These are phyloP conservation scores for Didymella arachidicola DNA, from an alignment of 2,329 filamentous ascomycete species.

Conservation along the genomic window DNA sequence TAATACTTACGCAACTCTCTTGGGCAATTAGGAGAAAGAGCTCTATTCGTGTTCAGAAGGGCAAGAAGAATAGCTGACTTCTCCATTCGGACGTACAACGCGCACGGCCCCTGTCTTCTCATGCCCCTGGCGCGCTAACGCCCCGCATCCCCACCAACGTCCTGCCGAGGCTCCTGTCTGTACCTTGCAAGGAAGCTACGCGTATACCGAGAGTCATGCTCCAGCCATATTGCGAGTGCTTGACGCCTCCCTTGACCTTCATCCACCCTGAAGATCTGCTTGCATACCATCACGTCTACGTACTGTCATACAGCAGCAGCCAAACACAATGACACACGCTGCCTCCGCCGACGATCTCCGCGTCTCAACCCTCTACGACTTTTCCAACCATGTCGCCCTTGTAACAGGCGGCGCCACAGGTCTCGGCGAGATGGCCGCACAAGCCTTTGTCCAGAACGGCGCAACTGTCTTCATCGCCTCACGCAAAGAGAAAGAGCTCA, in stretches of 20 bases:
- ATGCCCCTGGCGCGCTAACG: constrained; percentile 10
- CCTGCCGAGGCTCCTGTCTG: constrained; percentile 18
- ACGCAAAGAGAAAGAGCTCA: constrained; percentile 60
- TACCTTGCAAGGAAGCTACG: constrained; percentile 7
- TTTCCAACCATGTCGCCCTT: constrained; percentile 54
- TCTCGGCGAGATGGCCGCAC: constrained; percentile 63
- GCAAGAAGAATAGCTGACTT: no score
- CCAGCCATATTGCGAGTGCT: not conserved
- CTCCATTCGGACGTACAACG: not conserved
- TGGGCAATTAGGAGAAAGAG: not conserved
- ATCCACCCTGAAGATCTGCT: not conserved
- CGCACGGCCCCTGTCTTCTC: not conserved
- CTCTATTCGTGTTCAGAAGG: not conserved
- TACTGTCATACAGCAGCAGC: not conserved
- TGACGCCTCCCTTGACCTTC: not conserved
- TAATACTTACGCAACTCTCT: no score
- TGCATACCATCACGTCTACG: no score
- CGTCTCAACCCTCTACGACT: constrained; percentile 47
- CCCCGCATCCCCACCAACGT: constrained; percentile 17
- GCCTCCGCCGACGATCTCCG: constrained; percentile 45
- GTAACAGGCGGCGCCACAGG: constrained; percentile 62
- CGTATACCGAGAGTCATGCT: constrained; percentile 15
- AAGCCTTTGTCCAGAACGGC: constrained; percentile 62
- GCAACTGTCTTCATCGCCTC: constrained; percentile 63
- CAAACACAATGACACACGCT: constrained; percentile 38